Conservation (phyloP, 257 asterid genomes). For the Galeopsis tetrahit region DNA sequence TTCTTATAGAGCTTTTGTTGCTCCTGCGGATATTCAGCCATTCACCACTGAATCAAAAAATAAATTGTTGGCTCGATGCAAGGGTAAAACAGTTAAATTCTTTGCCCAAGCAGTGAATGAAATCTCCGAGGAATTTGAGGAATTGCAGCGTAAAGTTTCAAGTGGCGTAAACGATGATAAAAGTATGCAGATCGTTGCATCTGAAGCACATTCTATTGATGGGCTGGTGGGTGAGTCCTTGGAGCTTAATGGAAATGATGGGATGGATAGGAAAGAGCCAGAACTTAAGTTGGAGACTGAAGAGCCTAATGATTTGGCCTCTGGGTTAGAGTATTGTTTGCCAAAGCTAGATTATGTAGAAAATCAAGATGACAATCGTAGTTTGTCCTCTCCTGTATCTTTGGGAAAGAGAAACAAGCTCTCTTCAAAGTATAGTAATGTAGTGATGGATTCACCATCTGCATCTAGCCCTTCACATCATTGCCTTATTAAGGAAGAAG, state of each 20-base stretch:
- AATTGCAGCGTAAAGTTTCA: slow-evolving; percentile 52
- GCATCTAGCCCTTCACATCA: slow-evolving; percentile 37
- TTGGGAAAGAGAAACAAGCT: slow-evolving; percentile 43
- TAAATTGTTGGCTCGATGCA: slow-evolving; percentile 70
- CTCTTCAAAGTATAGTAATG: slow-evolving; percentile 36
- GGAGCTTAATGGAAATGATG: slow-evolving; percentile 41
- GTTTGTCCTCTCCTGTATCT: slow-evolving; percentile 37
- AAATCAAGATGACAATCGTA: slow-evolving; percentile 41
- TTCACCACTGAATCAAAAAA: slow-evolving; percentile 70
- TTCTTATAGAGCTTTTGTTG: slow-evolving; percentile 84
- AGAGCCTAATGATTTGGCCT: slow-evolving; percentile 42
- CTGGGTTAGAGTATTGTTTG: slow-evolving; percentile 55
- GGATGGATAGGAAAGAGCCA: slow-evolving; percentile 33
- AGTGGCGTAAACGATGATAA: slow-evolving; percentile 52
- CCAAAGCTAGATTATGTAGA: slow-evolving; percentile 47
- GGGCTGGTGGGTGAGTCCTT: slow-evolving; percentile 45
- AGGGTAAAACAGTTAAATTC: slow-evolving; percentile 60
- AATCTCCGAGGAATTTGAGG: slow-evolving; percentile 78
- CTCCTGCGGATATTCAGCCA: slow-evolving; percentile 81
- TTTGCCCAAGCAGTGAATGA: slow-evolving; percentile 83
- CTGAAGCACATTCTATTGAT: slow-evolving; percentile 47
- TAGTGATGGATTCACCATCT: slow-evolving; percentile 41
- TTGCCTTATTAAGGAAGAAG: slow-evolving; percentile 37
- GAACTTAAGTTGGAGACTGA: slow-evolving; percentile 42
- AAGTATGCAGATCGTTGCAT: slow-evolving; percentile 43